Percentiles rank a stretch among this genome's conserved stretches.
Evolutionary conservation across 169 alveolate genomes (phyloP).

Genomic region (Cryptosporidium muris): DNA sequence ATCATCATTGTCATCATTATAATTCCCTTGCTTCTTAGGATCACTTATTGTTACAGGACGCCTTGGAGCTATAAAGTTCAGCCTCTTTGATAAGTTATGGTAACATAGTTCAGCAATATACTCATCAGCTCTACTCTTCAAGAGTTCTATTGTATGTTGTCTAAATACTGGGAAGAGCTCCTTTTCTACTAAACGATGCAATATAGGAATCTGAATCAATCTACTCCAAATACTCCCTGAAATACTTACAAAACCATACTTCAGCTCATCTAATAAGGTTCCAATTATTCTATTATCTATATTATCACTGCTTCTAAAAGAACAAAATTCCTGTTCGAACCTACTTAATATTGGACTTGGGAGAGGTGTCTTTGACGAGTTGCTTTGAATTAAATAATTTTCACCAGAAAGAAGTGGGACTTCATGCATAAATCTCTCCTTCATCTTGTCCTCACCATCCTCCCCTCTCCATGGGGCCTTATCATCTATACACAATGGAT

Average conservation of each 20-base stretch:
- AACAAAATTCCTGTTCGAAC: slow-evolving; percentile 59
- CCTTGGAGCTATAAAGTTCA: slow-evolving; percentile 32
- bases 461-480: slow-evolving; percentile 69
- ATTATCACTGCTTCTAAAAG: slow-evolving; percentile 50
- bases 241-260: slow-evolving; percentile 60
- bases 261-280: slow-evolving; percentile 39
- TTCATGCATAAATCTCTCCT: slow-evolving; percentile 62
- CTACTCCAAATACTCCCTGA: slow-evolving; percentile 66
- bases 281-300: slow-evolving; percentile 55
- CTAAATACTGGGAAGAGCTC: slow-evolving; percentile 59
- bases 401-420: slow-evolving; percentile 30
- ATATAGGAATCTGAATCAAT: slow-evolving; percentile 38
- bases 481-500: slow-evolving; percentile 60
- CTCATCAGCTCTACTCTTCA: slow-evolving; percentile 48
- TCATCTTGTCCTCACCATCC: slow-evolving; percentile 53
- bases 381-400: background rate
- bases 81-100: slow-evolving; percentile 23
- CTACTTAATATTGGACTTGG: slow-evolving; percentile 49
- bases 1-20: background rate
- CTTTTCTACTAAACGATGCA: slow-evolving; percentile 44
- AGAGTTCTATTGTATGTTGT: slow-evolving; percentile 8
- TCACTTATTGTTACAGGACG: slow-evolving; percentile 1
- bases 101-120: slow-evolving; percentile 58
- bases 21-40: background rate
- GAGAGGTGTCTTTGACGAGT: slow-evolving; percentile 22